Conservation (phyloP, 78 protist species). For the Bigelowiella natans region DNA sequence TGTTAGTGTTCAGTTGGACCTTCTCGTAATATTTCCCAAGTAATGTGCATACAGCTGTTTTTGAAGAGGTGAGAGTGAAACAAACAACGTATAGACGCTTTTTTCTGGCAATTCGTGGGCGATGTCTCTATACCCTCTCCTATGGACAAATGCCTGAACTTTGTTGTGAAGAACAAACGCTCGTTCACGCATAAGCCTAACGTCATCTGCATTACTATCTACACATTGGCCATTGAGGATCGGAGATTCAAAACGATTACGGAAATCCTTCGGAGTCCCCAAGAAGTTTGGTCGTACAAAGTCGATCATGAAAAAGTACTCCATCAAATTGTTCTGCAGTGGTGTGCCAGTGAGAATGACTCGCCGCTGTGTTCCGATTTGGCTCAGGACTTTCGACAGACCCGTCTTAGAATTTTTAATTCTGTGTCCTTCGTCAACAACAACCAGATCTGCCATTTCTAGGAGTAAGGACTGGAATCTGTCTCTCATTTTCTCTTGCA, state of each 20-base stretch:
- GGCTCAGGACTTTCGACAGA: neutral
- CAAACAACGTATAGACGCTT: neutral
- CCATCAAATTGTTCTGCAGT: constrained; percentile 42
- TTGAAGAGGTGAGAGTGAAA: neutral
- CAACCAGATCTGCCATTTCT: constrained; percentile 40
- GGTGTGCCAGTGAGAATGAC: constrained; percentile 57
- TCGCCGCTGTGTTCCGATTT: constrained; percentile 13
- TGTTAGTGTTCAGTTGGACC: too few relatives aligned
- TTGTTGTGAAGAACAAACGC: neutral
- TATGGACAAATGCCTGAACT: neutral
- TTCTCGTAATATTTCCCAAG: too few relatives aligned
- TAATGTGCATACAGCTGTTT: neutral
- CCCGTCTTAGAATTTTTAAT: constrained; percentile 28
- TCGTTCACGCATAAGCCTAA: neutral
- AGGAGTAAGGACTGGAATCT: neutral
- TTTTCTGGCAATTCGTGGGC: neutral
- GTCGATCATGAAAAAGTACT: constrained; percentile 12
- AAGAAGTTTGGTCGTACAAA: constrained; percentile 5
- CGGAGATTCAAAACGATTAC: constrained; percentile 5
- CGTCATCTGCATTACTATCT: neutral
- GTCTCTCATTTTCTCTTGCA: neutral
- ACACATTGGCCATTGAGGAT: neutral
- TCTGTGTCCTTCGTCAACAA: constrained; percentile 66
- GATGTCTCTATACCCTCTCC: neutral
- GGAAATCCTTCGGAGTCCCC: neutral